Percentiles rank a stretch among this genome's conserved stretches.
These are phyloP conservation scores for Biscogniauxia marginata DNA, from an alignment of 2,329 filamentous ascomycete species.

Conservation along the genomic window DNA sequence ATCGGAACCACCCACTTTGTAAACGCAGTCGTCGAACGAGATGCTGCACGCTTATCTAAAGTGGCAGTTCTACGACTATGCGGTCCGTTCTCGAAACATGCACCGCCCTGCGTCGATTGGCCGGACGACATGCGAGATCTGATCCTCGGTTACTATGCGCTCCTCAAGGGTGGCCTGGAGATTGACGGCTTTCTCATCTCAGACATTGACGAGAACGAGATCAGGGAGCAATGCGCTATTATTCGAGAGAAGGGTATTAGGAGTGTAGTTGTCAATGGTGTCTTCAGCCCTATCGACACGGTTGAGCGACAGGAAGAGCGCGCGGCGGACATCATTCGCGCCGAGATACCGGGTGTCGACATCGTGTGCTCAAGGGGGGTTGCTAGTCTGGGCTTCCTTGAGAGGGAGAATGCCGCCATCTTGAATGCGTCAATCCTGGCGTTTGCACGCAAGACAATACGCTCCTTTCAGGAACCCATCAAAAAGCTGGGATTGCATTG, in stretches of 20 bases:
- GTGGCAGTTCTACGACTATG: conserved; percentile 56
- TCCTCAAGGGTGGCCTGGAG: conserved; percentile 51
- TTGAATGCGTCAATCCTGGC: conserved; percentile 61
- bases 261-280: conserved; percentile 47
- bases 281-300: conserved; percentile 55
- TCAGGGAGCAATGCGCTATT: conserved; percentile 38
- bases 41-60: conserved; percentile 44
- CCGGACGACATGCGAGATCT: conserved; percentile 47
- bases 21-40: conserved; percentile 56
- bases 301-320: conserved; percentile 48
- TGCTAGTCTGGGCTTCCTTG: conserved; percentile 54
- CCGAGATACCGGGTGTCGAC: conserved; percentile 40
- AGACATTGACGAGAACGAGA: conserved; percentile 42
- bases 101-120: conserved; percentile 53
- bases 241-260: conserved; percentile 44
- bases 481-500: conserved; percentile 48
- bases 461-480: conserved; percentile 53
- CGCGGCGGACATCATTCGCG: conserved; percentile 41
- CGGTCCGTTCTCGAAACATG: conserved; percentile 51
- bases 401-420: conserved; percentile 64
- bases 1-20: conserved; percentile 59
- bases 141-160: conserved; percentile 44
- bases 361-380: conserved; percentile 53
- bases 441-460: conserved; percentile 57
- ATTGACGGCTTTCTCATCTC: conserved; percentile 49